These are phyloP conservation scores for Dicorynia guianensis DNA, from an alignment of 306 rosid species.

Conservation along the genomic window DNA sequence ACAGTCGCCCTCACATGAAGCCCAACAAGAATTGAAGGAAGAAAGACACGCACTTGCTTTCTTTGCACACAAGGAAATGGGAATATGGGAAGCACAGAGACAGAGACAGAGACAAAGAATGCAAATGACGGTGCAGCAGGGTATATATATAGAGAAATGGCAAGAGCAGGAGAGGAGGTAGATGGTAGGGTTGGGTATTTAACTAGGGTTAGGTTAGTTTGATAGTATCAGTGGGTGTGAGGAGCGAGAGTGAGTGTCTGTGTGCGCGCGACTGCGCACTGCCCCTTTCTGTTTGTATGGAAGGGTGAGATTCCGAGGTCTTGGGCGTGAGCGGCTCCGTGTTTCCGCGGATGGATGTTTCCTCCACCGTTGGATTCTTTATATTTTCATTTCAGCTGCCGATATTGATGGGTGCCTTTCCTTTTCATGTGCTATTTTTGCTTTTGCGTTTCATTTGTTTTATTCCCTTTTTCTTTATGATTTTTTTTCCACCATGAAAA, in stretches of 20 bases:
- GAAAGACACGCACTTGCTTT: not conserved
- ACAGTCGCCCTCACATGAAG: conserved; percentile 41
- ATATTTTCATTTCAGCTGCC: not conserved
- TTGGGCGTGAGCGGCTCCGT: conserved; percentile 98
- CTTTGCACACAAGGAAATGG: conserved; percentile 43
- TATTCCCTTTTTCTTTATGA: not conserved
- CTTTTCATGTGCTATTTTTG: not conserved
- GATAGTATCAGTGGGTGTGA: conserved; percentile 22
- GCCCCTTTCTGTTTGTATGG: conserved; percentile 34
- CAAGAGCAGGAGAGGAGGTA: not conserved
- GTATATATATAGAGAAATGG: conserved; percentile 48
- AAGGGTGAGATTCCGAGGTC: conserved; percentile 79
- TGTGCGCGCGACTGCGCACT: conserved; percentile 29
- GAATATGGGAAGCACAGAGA: not conserved
- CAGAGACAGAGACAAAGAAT: conserved; percentile 24
- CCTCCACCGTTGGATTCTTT: conserved; percentile 81
- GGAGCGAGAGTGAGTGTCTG: conserved; percentile 37
- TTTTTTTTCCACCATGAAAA: not conserved
- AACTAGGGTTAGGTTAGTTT: conserved; percentile 57
- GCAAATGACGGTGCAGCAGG: conserved; percentile 6
- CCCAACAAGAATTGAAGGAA: not conserved
- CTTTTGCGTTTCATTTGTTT: not conserved
- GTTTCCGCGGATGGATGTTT: conserved; percentile 92
- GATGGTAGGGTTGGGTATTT: conserved; percentile 30
- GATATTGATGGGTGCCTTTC: conserved; percentile 37